Percentiles rank a stretch among this genome's conserved stretches.
These are phyloP conservation scores for Benincasa hispida DNA, from an alignment of 306 rosid species.

Conservation along the genomic window DNA sequence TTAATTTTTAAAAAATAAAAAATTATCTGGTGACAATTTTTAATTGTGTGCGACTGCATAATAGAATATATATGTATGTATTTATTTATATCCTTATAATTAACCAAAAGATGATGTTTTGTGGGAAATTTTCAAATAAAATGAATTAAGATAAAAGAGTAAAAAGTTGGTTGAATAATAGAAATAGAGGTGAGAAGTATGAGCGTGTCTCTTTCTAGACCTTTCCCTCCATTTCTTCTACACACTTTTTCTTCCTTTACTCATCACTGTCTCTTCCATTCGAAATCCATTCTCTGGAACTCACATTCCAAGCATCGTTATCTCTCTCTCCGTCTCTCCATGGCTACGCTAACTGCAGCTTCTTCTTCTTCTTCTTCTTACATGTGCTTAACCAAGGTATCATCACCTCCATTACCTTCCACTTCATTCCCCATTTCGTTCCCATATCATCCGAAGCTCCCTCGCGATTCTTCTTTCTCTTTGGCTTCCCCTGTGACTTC, in stretches of 20 bases:
- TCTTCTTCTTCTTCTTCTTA: neutral
- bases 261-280: neutral
- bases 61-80: no score
- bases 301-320: neutral
- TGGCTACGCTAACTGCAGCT: conserved; percentile 33
- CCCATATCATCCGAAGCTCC: conserved; percentile 8
- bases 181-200: no score
- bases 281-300: neutral
- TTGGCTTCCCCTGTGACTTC: neutral
- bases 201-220: conserved; percentile 70
- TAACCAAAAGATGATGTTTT: no score
- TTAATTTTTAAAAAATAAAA: no score
- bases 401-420: conserved; percentile 14
- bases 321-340: neutral
- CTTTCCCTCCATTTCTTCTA: conserved; percentile 22
- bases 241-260: neutral
- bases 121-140: no score
- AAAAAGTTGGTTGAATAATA: no score
- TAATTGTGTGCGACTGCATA: no score
- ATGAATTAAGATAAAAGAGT: no score
- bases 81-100: no score
- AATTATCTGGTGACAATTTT: no score
- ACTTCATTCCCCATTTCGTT: conserved; percentile 12
- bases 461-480: conserved; percentile 12
- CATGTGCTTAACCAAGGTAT: neutral